phyloP scores from a whole-genome alignment of 2,329 filamentous ascomycete genomes.

The Diaporthe nobilis region DNA sequence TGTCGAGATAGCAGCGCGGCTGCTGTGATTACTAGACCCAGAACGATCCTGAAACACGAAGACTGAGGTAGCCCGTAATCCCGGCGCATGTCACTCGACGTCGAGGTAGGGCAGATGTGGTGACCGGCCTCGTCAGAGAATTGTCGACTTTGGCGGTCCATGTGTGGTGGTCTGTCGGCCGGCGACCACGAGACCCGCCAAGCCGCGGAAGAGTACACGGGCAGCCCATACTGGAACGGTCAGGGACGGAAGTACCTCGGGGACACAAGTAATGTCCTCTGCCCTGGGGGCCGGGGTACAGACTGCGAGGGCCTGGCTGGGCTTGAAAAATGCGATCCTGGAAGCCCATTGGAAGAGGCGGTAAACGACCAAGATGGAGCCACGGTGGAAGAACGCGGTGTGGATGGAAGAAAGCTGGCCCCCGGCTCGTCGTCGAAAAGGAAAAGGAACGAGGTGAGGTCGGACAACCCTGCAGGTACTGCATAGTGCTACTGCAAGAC shows the following conservation, averaged over 20 bases:
- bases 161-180: constrained; percentile 37
- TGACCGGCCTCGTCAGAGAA: constrained; percentile 36
- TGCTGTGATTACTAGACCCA: constrained; percentile 38
- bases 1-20: constrained; percentile 40
- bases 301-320: constrained; percentile 26
- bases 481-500: constrained; percentile 34
- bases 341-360: constrained; percentile 35
- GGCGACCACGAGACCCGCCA: constrained; percentile 37
- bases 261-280: constrained; percentile 30
- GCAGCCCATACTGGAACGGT: constrained; percentile 17
- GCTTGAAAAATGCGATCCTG: constrained; percentile 35
- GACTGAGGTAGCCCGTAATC: constrained; percentile 37
- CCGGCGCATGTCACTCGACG: constrained; percentile 36
- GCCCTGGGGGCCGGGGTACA: constrained; percentile 15
- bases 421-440: constrained; percentile 11
- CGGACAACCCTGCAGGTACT: constrained; percentile 36
- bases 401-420: constrained; percentile 10
- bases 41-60: constrained; percentile 41
- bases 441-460: constrained; percentile 24
- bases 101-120: constrained; percentile 35
- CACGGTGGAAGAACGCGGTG: constrained; percentile 39
- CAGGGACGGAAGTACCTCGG: constrained; percentile 36
- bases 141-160: constrained; percentile 21
- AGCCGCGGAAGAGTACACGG: constrained; percentile 29
- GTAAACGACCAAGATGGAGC: constrained; percentile 36